These are phyloP conservation scores for Beauveria australis DNA, from an alignment of 2,329 filamentous ascomycete genomes.

Conservation along the genomic window DNA sequence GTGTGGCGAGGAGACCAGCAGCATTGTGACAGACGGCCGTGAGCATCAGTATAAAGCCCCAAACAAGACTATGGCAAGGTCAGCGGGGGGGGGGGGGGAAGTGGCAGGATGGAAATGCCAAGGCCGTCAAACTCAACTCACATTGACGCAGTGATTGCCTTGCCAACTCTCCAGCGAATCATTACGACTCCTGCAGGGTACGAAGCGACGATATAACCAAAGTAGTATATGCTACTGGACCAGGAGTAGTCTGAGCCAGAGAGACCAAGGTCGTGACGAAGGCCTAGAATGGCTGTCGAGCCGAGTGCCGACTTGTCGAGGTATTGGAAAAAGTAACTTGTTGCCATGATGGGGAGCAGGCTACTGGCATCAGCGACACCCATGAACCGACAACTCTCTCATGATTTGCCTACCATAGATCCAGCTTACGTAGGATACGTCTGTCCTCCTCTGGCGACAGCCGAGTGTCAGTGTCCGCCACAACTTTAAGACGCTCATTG, in stretches of 20 bases:
- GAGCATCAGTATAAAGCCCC: slow-evolving; percentile 14
- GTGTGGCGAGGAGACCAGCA: slow-evolving; percentile 14
- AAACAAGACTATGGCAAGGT: slow-evolving; percentile 14
- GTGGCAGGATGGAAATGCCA: not conserved
- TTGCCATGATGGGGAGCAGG: slow-evolving; percentile 44
- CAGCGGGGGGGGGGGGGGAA: not conserved
- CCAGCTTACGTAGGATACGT: slow-evolving; percentile 48
- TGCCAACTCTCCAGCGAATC: slow-evolving; percentile 20
- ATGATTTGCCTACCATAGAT: slow-evolving; percentile 40
- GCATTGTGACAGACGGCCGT: slow-evolving; percentile 16
- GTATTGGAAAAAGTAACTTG: slow-evolving; percentile 50
- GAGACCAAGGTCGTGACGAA: slow-evolving; percentile 36
- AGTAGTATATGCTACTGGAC: slow-evolving; percentile 42
- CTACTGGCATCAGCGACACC: slow-evolving; percentile 12
- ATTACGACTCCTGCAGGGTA: slow-evolving; percentile 20
- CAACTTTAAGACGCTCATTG: not conserved
- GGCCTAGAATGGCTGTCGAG: slow-evolving; percentile 42
- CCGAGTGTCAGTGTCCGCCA: not conserved
- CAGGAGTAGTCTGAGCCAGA: slow-evolving; percentile 44
- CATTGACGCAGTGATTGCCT: slow-evolving; percentile 18
- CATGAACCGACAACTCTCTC: not conserved
- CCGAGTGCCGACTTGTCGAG: slow-evolving; percentile 50
- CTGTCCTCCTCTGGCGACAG: slow-evolving; percentile 29
- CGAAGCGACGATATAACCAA: slow-evolving; percentile 35
- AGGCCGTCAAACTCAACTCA: slow-evolving; percentile 5